phyloP scores from a whole-genome alignment of 345 rosid species.

The Stellera chamaejasme region DNA sequence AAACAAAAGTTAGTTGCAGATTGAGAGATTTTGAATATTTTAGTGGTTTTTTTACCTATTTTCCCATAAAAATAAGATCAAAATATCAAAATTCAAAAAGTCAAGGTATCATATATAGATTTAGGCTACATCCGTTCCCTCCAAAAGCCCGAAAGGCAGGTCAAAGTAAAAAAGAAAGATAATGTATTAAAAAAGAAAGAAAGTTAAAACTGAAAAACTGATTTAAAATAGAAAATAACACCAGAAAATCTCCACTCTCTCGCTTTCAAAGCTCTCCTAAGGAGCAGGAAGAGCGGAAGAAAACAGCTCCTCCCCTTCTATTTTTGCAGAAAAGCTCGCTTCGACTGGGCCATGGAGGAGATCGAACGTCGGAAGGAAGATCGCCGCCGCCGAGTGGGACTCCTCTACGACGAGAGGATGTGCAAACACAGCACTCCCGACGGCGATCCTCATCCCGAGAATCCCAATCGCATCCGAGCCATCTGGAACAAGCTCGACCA shows the following conservation, averaged over 20 bases:
- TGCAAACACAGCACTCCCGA: slow-evolving; percentile 66
- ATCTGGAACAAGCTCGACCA: slow-evolving; percentile 71
- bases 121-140: neutral
- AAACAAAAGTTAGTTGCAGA: too few species aligned
- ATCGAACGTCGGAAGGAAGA: slow-evolving; percentile 3
- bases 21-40: too few species aligned
- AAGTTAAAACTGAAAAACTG: too few species aligned
- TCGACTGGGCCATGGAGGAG: slow-evolving; percentile 7
- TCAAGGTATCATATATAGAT: too few species aligned
- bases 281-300: neutral
- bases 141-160: neutral
- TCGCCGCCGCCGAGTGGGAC: slow-evolving; percentile 46
- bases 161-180: neutral
- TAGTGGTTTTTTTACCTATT: too few species aligned
- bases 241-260: neutral
- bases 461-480: slow-evolving; percentile 61
- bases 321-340: too few species aligned
- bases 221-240: too few species aligned
- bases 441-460: slow-evolving; percentile 63
- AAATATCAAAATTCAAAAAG: too few species aligned
- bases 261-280: neutral
- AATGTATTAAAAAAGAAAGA: too few species aligned
- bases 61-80: too few species aligned
- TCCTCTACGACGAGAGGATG: slow-evolving; percentile 78
- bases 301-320: too few species aligned